Percentiles rank a stretch among this genome's conserved stretches.
Conservation (phyloP, 2,329 filamentous ascomycete species). For the Coniella vitis region DNA sequence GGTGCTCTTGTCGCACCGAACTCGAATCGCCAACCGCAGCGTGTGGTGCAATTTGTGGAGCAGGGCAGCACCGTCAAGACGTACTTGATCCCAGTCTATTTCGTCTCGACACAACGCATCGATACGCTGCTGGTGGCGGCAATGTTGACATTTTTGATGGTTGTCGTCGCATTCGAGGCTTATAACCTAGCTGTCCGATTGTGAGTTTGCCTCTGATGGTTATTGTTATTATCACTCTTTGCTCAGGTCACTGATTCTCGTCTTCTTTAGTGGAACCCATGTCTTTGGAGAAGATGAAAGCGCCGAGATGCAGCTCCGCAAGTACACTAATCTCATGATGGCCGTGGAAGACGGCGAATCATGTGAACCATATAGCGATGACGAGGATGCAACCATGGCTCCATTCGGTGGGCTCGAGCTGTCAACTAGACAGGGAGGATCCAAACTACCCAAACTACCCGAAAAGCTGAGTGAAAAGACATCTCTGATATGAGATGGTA, state of each 20-base stretch:
- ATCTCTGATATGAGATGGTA: background rate
- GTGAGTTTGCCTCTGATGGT: conserved; percentile 11
- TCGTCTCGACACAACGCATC: conserved; percentile 17
- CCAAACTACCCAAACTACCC: background rate
- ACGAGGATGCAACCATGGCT: background rate
- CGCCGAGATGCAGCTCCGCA: background rate
- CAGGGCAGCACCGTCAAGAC: background rate
- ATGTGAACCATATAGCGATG: background rate
- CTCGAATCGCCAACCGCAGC: background rate
- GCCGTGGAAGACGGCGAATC: background rate
- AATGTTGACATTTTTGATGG: conserved; percentile 23
- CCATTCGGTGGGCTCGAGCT: background rate
- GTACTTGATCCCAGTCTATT: conserved; percentile 1
- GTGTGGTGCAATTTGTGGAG: background rate
- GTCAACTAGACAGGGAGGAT: too few relatives aligned
- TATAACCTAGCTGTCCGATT: conserved; percentile 17
- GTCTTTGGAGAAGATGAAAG: background rate
- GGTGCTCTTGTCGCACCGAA: conserved; percentile 9
- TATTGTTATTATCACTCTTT: background rate
- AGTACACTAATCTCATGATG: background rate
- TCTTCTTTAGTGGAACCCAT: background rate
- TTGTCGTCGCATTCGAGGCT: conserved; percentile 25
- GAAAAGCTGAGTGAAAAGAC: background rate
- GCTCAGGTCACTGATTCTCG: background rate
- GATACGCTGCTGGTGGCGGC: conserved; percentile 26